Evolutionary conservation across 2,329 filamentous ascomycete species (phyloP).

Genomic region (Pseudopithomyces chartarum): DNA sequence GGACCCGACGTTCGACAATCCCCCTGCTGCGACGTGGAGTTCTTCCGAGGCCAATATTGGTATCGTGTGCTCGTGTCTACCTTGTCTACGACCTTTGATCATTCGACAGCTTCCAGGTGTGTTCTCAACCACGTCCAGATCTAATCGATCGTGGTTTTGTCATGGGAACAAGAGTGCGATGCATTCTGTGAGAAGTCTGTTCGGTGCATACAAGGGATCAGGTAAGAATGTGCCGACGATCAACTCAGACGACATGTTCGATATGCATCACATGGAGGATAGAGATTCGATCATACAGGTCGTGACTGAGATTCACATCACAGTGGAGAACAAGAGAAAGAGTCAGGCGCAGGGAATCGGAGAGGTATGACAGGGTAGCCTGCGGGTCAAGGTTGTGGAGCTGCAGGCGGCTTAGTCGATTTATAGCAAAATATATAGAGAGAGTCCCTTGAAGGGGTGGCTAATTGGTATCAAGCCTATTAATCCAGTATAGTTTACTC

Average conservation of each 20-base stretch:
- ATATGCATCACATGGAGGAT: constrained; percentile 7
- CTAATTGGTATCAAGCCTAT: neutral
- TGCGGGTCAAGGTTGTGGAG: neutral
- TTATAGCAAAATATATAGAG: neutral
- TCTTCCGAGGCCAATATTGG: constrained; percentile 38
- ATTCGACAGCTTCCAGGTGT: constrained; percentile 27
- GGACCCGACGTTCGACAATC: constrained; percentile 40
- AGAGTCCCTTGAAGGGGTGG: neutral
- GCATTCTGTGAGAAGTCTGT: constrained; percentile 11
- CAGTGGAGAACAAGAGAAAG: constrained; percentile 16
- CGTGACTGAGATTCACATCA: constrained; percentile 27
- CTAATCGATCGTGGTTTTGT: constrained; percentile 6
- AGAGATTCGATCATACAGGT: constrained; percentile 28
- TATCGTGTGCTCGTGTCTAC: constrained; percentile 42
- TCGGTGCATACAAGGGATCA: constrained; percentile 8
- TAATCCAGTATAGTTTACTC: neutral
- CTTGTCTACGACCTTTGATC: constrained; percentile 33
- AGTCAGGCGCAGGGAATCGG: neutral
- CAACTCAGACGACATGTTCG: constrained; percentile 4
- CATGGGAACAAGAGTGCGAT: constrained; percentile 16
- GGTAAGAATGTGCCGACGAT: constrained; percentile 11
- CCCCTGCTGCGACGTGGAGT: constrained; percentile 36
- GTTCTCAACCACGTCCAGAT: constrained; percentile 16
- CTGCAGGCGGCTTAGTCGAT: neutral
- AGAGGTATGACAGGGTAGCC: neutral